Conservation (phyloP, 306 rosid species). For the Acmispon strigosus region DNA sequence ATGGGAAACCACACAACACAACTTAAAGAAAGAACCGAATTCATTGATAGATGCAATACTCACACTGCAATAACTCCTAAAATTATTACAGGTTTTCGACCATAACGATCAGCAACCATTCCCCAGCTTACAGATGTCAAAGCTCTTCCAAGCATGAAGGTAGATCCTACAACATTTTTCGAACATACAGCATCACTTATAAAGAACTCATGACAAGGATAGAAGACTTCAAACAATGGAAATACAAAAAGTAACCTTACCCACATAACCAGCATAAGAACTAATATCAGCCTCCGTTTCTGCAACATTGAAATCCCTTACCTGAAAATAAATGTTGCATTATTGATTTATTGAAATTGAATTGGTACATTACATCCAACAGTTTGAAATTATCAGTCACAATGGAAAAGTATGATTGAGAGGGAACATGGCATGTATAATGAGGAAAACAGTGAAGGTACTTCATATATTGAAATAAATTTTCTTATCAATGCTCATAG, state of each 20-base stretch:
- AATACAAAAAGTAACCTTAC: constrained; percentile 26
- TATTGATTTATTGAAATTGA: no score
- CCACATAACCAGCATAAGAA: constrained; percentile 79
- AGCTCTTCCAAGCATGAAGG: constrained; percentile 79
- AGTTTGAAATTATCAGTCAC: no score
- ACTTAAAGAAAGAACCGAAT: neutral
- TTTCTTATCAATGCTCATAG: no score
- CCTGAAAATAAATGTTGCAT: constrained; percentile 31
- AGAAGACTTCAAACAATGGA: neutral
- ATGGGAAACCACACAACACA: neutral
- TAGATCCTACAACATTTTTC: constrained; percentile 48
- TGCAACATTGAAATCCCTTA: constrained; percentile 77
- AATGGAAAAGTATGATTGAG: no score
- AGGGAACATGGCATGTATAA: no score
- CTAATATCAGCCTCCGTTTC: constrained; percentile 68
- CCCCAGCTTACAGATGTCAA: constrained; percentile 82
- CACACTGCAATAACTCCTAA: constrained; percentile 53
- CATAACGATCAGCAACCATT: constrained; percentile 72
- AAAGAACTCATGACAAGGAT: neutral
- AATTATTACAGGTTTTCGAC: constrained; percentile 69
- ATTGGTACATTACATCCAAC: no score
- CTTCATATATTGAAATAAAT: no score
- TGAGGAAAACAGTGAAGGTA: no score
- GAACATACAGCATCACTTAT: neutral
- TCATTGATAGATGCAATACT: constrained; percentile 8